These are phyloP conservation scores for Yamadazyma paraphyllophila DNA, from an alignment of 805 yeast genomes.

Conservation along the genomic window DNA sequence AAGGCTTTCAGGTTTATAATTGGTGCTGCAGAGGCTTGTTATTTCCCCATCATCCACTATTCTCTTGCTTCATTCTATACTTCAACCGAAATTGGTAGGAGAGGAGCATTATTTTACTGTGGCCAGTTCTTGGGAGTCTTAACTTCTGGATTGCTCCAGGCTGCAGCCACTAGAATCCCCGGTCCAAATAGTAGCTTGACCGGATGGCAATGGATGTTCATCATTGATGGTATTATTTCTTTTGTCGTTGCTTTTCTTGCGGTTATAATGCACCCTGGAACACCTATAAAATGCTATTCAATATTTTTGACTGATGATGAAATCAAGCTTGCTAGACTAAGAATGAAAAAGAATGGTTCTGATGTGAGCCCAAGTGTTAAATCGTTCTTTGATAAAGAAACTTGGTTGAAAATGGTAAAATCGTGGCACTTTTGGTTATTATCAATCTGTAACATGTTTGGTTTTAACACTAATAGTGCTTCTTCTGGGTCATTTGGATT, in stretches of 20 bases:
- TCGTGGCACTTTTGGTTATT: slow-evolving; percentile 35
- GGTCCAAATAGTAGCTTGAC: slow-evolving; percentile 3
- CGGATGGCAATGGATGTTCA: slow-evolving; percentile 27
- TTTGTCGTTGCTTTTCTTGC: slow-evolving; percentile 19
- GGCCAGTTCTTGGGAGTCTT: slow-evolving; percentile 31
- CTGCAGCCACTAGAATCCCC: slow-evolving; percentile 11
- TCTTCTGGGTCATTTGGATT: slow-evolving; percentile 31
- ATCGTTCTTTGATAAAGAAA: slow-evolving; percentile 21
- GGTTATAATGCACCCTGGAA: slow-evolving; percentile 23
- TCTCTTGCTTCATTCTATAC: slow-evolving; percentile 25
- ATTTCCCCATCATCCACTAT: slow-evolving; percentile 26
- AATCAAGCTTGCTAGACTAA: slow-evolving; percentile 47
- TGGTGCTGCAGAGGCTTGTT: slow-evolving; percentile 26
- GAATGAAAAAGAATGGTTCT: slow-evolving; percentile 21
- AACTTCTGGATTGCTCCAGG: slow-evolving; percentile 27
- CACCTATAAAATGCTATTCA: slow-evolving; percentile 42
- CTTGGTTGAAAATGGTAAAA: slow-evolving; percentile 26
- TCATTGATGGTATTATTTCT: slow-evolving; percentile 24
- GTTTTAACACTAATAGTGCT: slow-evolving; percentile 31
- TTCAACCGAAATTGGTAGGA: slow-evolving; percentile 22
- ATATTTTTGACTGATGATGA: slow-evolving; percentile 56
- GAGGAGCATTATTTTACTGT: slow-evolving; percentile 25
- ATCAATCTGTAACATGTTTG: slow-evolving; percentile 23
- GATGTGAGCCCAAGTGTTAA: slow-evolving; percentile 19
- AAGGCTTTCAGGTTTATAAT: slow-evolving; percentile 26